phyloP scores from a whole-genome alignment of 192 early-diverging fungal genomes.

The Allomyces arbusculus region DNA sequence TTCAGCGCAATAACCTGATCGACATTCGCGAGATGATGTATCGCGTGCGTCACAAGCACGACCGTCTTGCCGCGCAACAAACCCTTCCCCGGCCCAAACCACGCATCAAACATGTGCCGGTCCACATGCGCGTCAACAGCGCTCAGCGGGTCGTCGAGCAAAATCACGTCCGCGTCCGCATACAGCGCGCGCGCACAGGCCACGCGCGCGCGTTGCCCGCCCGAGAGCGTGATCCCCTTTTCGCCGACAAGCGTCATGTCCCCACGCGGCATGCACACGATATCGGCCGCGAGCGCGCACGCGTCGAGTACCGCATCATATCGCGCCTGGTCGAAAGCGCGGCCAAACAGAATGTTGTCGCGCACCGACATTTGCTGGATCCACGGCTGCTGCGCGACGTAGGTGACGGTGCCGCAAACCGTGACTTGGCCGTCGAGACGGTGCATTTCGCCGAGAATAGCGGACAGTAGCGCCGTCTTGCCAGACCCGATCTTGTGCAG shows the following conservation, averaged over 20 bases:
- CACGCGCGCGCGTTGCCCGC: slow-evolving; percentile 43
- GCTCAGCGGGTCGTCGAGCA: slow-evolving; percentile 51
- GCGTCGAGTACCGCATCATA: slow-evolving; percentile 33
- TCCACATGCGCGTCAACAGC: slow-evolving; percentile 45
- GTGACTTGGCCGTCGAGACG: slow-evolving; percentile 15
- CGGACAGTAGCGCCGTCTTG: slow-evolving; percentile 9
- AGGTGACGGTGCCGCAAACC: slow-evolving; percentile 25
- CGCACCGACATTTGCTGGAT: slow-evolving; percentile 42
- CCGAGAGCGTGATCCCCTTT: slow-evolving; percentile 39
- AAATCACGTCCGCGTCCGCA: slow-evolving; percentile 38
- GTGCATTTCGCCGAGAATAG: slow-evolving; percentile 13
- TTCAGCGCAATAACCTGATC: not conserved
- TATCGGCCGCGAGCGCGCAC: slow-evolving; percentile 28
- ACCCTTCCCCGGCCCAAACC: slow-evolving; percentile 10
- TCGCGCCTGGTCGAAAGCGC: slow-evolving; percentile 21
- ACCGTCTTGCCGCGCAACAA: slow-evolving; percentile 8
- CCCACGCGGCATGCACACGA: slow-evolving; percentile 30
- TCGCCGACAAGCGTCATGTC: slow-evolving; percentile 39
- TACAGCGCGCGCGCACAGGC: slow-evolving; percentile 49
- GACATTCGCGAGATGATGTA: slow-evolving; percentile 11
- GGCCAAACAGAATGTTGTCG: slow-evolving; percentile 50
- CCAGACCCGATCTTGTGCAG: slow-evolving; percentile 12
- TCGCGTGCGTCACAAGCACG: slow-evolving; percentile 13
- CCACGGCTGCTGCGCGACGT: slow-evolving; percentile 44
- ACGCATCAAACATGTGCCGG: slow-evolving; percentile 37